A percentile compares a stretch with the other conserved stretches of the same genome.
phyloP scores from a whole-genome alignment of 768 basidiomycete species.

The Glaciozyma martinii region DNA sequence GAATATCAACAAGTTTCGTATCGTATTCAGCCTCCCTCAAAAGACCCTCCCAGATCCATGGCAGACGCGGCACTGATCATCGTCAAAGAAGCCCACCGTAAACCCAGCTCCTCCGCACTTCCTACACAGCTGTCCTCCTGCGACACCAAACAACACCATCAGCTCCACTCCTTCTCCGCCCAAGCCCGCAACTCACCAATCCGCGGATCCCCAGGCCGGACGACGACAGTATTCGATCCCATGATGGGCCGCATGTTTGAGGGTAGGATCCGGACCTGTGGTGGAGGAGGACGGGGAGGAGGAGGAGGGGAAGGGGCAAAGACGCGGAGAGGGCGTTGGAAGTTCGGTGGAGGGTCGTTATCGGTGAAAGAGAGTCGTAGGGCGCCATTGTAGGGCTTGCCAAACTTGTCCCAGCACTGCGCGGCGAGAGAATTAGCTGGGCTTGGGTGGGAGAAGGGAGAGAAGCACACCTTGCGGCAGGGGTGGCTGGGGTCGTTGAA shows the following conservation, averaged over 20 bases:
- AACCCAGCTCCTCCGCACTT: conserved; percentile 21
- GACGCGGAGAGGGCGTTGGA: conserved; percentile 21
- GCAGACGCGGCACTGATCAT: conserved; percentile 14
- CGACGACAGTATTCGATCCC: background rate
- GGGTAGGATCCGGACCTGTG: too few relatives aligned
- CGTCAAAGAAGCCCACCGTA: conserved; percentile 14
- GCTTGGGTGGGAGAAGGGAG: background rate
- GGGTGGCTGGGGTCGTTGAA: conserved; percentile 24
- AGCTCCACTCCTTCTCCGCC: too few relatives aligned
- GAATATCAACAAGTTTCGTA: too few relatives aligned
- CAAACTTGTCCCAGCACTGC: conserved; percentile 22
- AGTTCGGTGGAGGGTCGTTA: conserved; percentile 7
- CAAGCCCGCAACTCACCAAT: conserved; percentile 14
- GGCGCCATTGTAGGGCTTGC: conserved; percentile 9
- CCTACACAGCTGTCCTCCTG: conserved; percentile 19
- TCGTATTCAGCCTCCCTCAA: background rate
- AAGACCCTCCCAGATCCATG: conserved; percentile 23
- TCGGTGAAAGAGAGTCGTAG: background rate
- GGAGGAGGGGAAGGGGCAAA: background rate
- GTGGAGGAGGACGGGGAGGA: background rate
- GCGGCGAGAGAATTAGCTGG: background rate
- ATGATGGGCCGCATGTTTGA: background rate
- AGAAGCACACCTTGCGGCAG: conserved; percentile 8
- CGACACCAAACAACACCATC: background rate
- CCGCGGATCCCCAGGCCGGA: conserved; percentile 19